A percentile compares a stretch with the other conserved stretches of the same genome.
phyloP scores from a whole-genome alignment of 441 rosid species.

The Erodium moschatum region DNA sequence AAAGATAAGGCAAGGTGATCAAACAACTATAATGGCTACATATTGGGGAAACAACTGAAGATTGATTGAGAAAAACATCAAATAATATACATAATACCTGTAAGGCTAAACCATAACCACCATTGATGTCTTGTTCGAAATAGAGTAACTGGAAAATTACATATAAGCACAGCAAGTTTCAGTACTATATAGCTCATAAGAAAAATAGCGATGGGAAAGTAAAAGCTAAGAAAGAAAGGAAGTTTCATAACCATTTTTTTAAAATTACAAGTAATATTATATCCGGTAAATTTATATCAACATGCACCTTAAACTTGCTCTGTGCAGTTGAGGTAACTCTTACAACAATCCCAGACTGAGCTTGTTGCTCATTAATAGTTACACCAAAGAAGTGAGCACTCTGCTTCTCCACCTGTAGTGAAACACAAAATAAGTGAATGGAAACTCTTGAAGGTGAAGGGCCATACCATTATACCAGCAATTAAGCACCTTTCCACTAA shows the following conservation, averaged over 20 bases:
- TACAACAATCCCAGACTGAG: slow-evolving; percentile 82
- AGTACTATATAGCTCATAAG: background rate
- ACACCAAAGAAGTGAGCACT: slow-evolving; percentile 93
- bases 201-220: background rate
- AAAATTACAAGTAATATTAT: background rate
- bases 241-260: no score
- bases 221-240: background rate
- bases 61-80: background rate
- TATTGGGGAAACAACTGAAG: background rate
- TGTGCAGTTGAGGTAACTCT: slow-evolving; percentile 79
- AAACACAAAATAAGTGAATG: background rate
- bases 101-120: slow-evolving; percentile 88
- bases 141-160: slow-evolving; percentile 63
- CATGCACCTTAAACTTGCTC: slow-evolving; percentile 83
- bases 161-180: slow-evolving; percentile 13
- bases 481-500: slow-evolving; percentile 77
- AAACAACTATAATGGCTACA: no score
- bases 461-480: slow-evolving; percentile 3
- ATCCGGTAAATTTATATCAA: background rate
- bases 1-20: no score
- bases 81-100: slow-evolving; percentile 44
- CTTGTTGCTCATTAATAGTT: slow-evolving; percentile 83
- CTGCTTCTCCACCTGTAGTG: slow-evolving; percentile 79
- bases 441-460: background rate
- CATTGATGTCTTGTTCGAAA: slow-evolving; percentile 81